phyloP scores from a whole-genome alignment of 176 grass and related monocot species.

The Tillandsia leiboldiana region DNA sequence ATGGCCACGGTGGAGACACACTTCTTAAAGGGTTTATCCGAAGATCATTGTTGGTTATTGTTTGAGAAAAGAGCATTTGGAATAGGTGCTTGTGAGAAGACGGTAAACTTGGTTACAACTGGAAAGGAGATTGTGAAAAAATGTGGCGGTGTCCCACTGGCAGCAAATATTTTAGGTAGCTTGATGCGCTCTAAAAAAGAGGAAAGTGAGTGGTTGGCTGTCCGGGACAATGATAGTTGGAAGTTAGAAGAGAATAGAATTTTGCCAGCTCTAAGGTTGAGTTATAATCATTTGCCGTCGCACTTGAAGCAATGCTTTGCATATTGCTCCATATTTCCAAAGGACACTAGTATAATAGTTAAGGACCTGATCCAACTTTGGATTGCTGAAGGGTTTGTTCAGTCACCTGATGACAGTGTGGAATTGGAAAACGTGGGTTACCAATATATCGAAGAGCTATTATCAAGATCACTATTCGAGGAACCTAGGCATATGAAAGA shows the following conservation, averaged over 20 bases:
- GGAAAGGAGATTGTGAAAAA: constrained; percentile 28
- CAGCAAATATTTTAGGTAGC: constrained; percentile 17
- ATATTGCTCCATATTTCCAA: constrained; percentile 19
- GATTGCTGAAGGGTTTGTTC: too few relatives aligned
- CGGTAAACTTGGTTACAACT: background rate
- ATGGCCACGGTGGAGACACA: constrained; percentile 30
- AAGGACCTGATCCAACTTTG: too few relatives aligned
- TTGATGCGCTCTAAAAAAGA: constrained; percentile 6
- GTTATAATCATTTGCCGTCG: constrained; percentile 14
- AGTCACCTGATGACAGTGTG: too few relatives aligned
- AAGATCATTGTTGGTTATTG: background rate
- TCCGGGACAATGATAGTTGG: constrained; percentile 27
- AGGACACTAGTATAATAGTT: too few relatives aligned
- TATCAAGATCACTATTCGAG: too few relatives aligned
- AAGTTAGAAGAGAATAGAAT: background rate
- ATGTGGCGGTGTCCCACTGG: constrained; percentile 24
- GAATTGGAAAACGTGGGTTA: too few relatives aligned
- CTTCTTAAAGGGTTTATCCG: constrained; percentile 1
- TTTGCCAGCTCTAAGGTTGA: constrained; percentile 21
- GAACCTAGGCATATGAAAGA: too few relatives aligned
- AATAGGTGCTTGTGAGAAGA: too few relatives aligned
- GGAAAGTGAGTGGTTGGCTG: constrained; percentile 3
- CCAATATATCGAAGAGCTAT: too few relatives aligned
- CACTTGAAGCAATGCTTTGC: constrained; percentile 23
- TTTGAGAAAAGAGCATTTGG: too few relatives aligned